Evolutionary conservation across 108 stramenopile genomes (phyloP).

Genomic region (Nitzschia sp.): DNA sequence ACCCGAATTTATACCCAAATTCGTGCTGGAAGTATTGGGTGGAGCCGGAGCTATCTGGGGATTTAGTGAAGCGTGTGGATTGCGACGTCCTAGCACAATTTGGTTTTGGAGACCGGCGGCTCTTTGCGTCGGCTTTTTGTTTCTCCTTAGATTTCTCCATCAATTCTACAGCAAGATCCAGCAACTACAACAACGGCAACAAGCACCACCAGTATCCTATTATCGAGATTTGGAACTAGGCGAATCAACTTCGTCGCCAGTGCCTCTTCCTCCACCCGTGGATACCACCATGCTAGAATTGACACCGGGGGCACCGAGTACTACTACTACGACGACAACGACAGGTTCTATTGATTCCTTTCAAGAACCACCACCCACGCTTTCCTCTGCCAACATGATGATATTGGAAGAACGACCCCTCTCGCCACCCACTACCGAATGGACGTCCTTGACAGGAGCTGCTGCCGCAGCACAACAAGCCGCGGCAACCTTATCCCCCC

Average conservation of each 20-base stretch:
- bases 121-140: conserved; percentile 35
- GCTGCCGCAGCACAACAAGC: not conserved
- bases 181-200: not conserved
- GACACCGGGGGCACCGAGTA: not conserved
- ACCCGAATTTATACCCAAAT: conserved; percentile 19
- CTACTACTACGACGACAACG: not conserved
- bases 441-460: not conserved
- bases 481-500: not conserved
- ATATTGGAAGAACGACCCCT: not conserved
- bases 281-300: not conserved
- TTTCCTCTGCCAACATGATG: not conserved
- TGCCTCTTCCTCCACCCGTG: not conserved
- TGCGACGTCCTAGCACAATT: conserved; percentile 37
- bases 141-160: conserved; percentile 39
- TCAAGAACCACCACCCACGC: not conserved
- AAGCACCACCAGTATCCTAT: not conserved
- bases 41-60: conserved; percentile 66
- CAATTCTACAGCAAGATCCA: not conserved
- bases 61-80: conserved; percentile 53
- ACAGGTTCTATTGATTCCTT: not conserved
- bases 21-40: conserved; percentile 61
- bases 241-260: not conserved
- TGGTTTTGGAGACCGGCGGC: conserved; percentile 63
- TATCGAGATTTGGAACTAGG: not conserved
- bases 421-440: not conserved